These are phyloP conservation scores for Phytophthora europaea DNA, from an alignment of 352 stramenopile genomes.

Conservation along the genomic window DNA sequence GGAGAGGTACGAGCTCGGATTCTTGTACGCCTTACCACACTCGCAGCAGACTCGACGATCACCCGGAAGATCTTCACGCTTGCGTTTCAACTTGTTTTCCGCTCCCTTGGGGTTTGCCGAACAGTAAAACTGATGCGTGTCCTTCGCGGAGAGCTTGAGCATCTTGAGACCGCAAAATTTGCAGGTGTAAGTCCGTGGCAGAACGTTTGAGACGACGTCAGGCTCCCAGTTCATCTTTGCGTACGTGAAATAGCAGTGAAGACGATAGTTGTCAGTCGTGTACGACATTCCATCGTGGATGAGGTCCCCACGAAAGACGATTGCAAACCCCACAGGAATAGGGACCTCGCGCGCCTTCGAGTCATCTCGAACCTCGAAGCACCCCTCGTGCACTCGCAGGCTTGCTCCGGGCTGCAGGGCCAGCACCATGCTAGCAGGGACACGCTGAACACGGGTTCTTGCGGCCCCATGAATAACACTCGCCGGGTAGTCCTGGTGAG, in stretches of 20 bases:
- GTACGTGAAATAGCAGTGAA: not conserved
- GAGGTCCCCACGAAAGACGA: not conserved
- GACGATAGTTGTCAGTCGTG: not conserved
- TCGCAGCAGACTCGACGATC: not conserved
- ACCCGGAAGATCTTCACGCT: not conserved
- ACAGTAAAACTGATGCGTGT: not conserved
- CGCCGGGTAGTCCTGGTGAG: no score
- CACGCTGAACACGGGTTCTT: no score
- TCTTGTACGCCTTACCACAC: not conserved
- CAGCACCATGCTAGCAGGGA: no score
- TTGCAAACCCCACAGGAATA: not conserved
- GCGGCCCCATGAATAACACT: no score
- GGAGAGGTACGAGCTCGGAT: not conserved
- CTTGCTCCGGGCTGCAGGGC: not conserved
- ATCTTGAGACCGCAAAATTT: not conserved
- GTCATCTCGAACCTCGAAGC: not conserved
- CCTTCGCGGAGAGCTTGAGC: not conserved
- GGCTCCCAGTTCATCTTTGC: not conserved
- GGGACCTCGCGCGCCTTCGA: not conserved
- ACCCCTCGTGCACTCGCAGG: not conserved
- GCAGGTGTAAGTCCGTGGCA: not conserved
- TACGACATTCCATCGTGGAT: not conserved
- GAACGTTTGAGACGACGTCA: not conserved
- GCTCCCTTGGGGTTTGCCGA: not conserved
- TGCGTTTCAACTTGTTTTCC: not conserved